Percentiles rank a stretch among this genome's conserved stretches.
Evolutionary conservation across 164 flowering plant genomes (phyloP).

Genomic region (Protea cynaroides): DNA sequence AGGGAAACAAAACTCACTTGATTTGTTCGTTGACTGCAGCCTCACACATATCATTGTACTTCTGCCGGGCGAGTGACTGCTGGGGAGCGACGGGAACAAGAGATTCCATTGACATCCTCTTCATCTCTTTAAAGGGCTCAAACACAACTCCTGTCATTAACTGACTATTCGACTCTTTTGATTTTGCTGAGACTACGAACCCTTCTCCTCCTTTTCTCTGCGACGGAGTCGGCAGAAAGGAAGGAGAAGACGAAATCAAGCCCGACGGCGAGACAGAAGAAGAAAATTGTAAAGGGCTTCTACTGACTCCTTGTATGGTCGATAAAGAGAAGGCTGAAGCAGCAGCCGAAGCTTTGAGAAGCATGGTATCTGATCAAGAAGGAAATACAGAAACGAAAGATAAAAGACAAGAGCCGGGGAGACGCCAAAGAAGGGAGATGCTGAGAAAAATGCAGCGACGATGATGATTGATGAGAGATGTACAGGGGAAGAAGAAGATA

Average conservation of each 20-base stretch:
- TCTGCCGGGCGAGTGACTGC: conserved; percentile 78
- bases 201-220: conserved; percentile 8
- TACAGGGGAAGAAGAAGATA: conserved; percentile 14
- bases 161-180: conserved; percentile 24
- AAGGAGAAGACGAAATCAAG: not conserved
- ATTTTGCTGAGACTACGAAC: conserved; percentile 4
- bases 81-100: conserved; percentile 58
- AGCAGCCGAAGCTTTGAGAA: conserved; percentile 32
- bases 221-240: not conserved
- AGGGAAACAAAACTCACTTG: conserved; percentile 39
- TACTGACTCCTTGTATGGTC: not conserved
- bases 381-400: not conserved
- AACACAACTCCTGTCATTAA: conserved; percentile 75
- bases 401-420: no score
- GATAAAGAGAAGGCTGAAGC: no score
- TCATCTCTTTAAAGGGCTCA: conserved; percentile 91
- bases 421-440: no score
- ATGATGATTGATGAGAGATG: not conserved
- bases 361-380: conserved; percentile 22
- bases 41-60: conserved; percentile 45
- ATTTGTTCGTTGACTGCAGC: conserved; percentile 90
- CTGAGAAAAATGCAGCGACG: not conserved
- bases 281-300: not conserved
- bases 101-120: conserved; percentile 45
- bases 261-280: not conserved